Percentiles rank a stretch among this genome's conserved stretches.
Evolutionary conservation across 2,329 filamentous ascomycete genomes (phyloP).

Genomic region (Nectriaceae sp.): DNA sequence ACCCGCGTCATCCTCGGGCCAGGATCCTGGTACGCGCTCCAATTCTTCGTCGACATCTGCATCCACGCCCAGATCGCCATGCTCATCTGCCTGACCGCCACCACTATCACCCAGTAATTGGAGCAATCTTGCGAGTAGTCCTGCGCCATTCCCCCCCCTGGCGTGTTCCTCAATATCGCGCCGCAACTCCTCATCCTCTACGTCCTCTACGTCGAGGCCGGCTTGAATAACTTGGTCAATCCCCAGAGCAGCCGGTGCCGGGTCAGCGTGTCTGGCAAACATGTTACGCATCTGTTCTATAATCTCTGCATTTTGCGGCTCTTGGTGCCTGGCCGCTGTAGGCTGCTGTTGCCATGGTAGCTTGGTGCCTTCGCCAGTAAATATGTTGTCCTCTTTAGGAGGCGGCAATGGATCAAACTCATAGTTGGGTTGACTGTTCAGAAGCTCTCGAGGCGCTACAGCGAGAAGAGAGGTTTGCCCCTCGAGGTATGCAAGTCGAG

Average conservation of each 20-base stretch:
- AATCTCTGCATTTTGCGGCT: constrained; percentile 16
- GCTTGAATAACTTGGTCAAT: background rate
- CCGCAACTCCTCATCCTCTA: constrained; percentile 35
- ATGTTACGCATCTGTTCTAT: constrained; percentile 32
- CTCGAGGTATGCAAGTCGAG: constrained; percentile 77
- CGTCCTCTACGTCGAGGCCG: constrained; percentile 24
- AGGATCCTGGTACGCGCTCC: constrained; percentile 33
- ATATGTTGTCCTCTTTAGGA: constrained; percentile 53
- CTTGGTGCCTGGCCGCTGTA: constrained; percentile 13
- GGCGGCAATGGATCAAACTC: constrained; percentile 85
- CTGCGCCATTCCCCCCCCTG: constrained; percentile 25
- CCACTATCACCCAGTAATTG: constrained; percentile 8
- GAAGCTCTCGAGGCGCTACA: constrained; percentile 66
- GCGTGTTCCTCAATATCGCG: constrained; percentile 33
- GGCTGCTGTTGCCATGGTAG: constrained; percentile 42
- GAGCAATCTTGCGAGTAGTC: constrained; percentile 22
- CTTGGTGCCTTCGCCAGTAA: constrained; percentile 44
- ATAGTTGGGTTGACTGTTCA: constrained; percentile 66
- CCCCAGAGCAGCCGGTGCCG: constrained; percentile 12
- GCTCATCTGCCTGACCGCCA: constrained; percentile 3
- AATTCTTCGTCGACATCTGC: constrained; percentile 6
- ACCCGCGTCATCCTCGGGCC: constrained; percentile 32
- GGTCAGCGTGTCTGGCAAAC: constrained; percentile 20
- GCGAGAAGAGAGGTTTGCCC: constrained; percentile 72
- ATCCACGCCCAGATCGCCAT: constrained; percentile 3